Evolutionary conservation across 192 early-diverging fungal species (phyloP), one percentile per base, ranked within the genome.

Genomic region (Linnemannia exigua): DNA sequence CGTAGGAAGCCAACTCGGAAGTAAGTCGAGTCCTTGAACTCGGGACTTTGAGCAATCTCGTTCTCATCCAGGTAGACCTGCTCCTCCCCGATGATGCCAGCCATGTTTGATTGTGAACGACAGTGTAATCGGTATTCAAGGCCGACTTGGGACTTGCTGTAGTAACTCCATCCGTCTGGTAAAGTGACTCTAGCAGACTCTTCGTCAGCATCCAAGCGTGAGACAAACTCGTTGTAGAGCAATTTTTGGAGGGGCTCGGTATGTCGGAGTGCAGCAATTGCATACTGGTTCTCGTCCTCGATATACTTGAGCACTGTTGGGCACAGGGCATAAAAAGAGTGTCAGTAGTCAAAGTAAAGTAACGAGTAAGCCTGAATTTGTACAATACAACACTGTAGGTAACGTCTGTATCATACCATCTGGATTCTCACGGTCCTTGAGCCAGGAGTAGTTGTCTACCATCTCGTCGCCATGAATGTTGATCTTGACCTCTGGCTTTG

Each of bases 161-260:
- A 93, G 75, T 93, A 93, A 22, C 74, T 87, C 87, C 86, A 93
- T 16, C 91, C 91, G 74, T 93, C 92, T 41, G 85, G 79, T 22
- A 93, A 71, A 1, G 82, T 82, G 0, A 92, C 87, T 15, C 58
- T 74, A 0, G 91, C 88, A 20, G 92, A 89, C 68, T 88, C 76
- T 72, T 92, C 92, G 36, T 83, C 81, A 33, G 91, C 90, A 71
- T 93, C 91, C 16, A 93, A 66, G 20, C 92, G 81, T n/a, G 90
- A 90, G 22, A 93, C 90, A 83, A 93, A 93, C 73, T 93, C 92
- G 75, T 90, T 92, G 75, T 93, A 93, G 25, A 92, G 79, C n/a
- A 90, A 67, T 35, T 88, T 89, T 74, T 91, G 92, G 31, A 93
- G 71, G 3, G 92, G 88, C 36, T 88, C 89, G 3, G 92, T 89